These are phyloP conservation scores for Senna tora DNA, from an alignment of 306 rosid species.

Conservation along the genomic window DNA sequence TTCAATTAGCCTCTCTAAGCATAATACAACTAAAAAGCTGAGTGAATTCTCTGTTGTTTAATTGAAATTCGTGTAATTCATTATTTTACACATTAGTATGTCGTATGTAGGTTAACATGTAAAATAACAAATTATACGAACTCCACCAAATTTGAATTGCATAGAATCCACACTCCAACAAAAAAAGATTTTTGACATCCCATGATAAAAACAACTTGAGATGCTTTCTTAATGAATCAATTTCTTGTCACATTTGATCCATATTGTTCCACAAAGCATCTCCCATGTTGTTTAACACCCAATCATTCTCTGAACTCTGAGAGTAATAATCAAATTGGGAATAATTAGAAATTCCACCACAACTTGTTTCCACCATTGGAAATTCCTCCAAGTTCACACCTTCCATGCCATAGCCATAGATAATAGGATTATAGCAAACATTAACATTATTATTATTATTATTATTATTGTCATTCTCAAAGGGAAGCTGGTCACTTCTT, in stretches of 20 bases:
- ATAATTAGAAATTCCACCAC: conserved; percentile 33
- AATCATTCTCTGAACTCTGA: conserved; percentile 61
- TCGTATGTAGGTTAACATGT: no score
- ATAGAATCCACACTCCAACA: no score
- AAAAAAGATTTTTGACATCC: not conserved
- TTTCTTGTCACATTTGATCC: conserved; percentile 53
- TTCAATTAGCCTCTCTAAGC: not conserved
- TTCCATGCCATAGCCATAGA: conserved; percentile 53
- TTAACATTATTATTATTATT: no score
- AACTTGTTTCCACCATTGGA: conserved; percentile 39
- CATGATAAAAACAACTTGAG: conserved; percentile 17
- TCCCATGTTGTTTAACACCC: conserved; percentile 54
- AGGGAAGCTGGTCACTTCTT: no score
- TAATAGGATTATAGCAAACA: no score
- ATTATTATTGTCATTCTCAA: no score
- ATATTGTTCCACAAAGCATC: conserved; percentile 73
- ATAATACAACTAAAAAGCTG: no score
- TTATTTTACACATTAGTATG: no score
- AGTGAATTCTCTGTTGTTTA: no score
- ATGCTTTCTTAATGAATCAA: not conserved
- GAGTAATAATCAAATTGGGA: conserved; percentile 56
- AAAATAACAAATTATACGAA: no score
- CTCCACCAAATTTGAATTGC: no score
- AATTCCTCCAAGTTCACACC: conserved; percentile 48
- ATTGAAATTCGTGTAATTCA: no score